phyloP scores from a whole-genome alignment of 352 stramenopile genomes.

The Halophytophthora batemanensis region DNA sequence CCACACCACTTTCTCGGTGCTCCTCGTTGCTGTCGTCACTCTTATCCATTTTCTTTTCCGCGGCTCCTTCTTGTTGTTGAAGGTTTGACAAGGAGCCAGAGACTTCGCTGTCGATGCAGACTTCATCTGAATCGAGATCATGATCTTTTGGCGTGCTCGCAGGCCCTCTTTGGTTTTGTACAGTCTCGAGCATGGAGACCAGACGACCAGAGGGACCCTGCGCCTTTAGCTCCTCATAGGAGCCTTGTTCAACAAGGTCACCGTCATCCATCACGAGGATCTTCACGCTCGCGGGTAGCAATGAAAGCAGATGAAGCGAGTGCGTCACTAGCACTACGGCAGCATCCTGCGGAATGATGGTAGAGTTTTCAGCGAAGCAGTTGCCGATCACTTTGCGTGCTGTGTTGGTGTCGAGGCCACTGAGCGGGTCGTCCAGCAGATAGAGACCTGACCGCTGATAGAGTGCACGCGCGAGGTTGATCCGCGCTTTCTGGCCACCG shows the following conservation, averaged over 20 bases:
- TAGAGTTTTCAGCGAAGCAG: constrained; percentile 37
- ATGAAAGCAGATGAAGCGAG: constrained; percentile 58
- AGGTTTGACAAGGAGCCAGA: neutral
- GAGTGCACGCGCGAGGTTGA: constrained; percentile 83
- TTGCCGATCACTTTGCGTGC: constrained; percentile 44
- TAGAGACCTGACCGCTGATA: constrained; percentile 71
- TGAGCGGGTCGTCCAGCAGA: constrained; percentile 89
- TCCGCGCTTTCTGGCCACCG: constrained; percentile 75
- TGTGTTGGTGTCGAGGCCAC: constrained; percentile 69
- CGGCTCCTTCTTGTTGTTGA: neutral
- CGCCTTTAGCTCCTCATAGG: constrained; percentile 23
- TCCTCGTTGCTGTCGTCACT: constrained; percentile 31
- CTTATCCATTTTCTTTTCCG: constrained; percentile 5
- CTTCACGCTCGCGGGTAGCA: constrained; percentile 35
- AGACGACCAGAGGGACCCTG: constrained; percentile 23
- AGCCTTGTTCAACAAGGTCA: constrained; percentile 40
- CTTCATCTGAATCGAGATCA: neutral
- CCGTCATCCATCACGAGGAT: constrained; percentile 65
- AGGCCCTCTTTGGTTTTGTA: neutral
- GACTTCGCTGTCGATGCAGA: neutral
- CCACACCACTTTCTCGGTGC: constrained; percentile 52
- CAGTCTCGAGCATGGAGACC: constrained; percentile 21
- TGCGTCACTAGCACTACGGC: constrained; percentile 80
- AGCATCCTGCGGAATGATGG: constrained; percentile 43
- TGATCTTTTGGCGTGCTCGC: neutral